Conservation (phyloP, 2,329 filamentous ascomycete species). For the Neofusicoccum kwambonambiense region DNA sequence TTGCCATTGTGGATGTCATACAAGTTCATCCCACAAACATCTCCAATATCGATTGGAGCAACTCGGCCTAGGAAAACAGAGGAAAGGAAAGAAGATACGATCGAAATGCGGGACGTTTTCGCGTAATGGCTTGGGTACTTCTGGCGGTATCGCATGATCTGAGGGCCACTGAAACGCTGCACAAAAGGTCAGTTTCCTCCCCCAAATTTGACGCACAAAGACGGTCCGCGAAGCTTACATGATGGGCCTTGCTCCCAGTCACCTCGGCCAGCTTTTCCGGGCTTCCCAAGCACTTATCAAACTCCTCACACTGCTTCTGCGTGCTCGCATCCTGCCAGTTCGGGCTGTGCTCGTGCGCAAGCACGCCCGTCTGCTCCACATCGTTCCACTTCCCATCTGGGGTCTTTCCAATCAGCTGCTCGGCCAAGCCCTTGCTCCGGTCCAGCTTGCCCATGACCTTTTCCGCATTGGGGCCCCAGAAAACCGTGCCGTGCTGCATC, state of each 20-base stretch:
- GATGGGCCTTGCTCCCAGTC: slow-evolving; percentile 92
- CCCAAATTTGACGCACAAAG: not conserved
- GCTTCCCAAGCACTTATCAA: slow-evolving; percentile 70
- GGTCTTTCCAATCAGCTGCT: slow-evolving; percentile 59
- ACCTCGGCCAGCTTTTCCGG: slow-evolving; percentile 68
- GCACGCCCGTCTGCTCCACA: slow-evolving; percentile 53
- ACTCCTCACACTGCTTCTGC: slow-evolving; percentile 84
- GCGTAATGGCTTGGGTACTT: slow-evolving; percentile 80
- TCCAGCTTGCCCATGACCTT: slow-evolving; percentile 61
- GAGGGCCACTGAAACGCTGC: slow-evolving; percentile 92
- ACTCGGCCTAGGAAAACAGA: slow-evolving; percentile 83
- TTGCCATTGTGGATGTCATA: slow-evolving; percentile 78
- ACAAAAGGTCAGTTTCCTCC: slow-evolving; percentile 19
- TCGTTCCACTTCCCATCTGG: slow-evolving; percentile 25
- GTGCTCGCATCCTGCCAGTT: slow-evolving; percentile 99
- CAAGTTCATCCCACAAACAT: slow-evolving; percentile 95
- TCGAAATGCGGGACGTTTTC: slow-evolving; percentile 78
- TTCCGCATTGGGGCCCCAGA: slow-evolving; percentile 76
- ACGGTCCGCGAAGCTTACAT: slow-evolving; percentile 58
- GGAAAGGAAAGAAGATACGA: slow-evolving; percentile 93
- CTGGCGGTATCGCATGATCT: slow-evolving; percentile 84
- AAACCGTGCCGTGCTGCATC: slow-evolving; percentile 97
- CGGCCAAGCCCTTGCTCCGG: slow-evolving; percentile 60
- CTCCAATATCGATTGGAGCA: slow-evolving; percentile 88
- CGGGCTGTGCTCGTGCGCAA: slow-evolving; percentile 83